Evolutionary conservation across 2,329 filamentous ascomycete species (phyloP), one percentile per base, ranked within the genome.

Genomic region (Penicillium sp.): DNA sequence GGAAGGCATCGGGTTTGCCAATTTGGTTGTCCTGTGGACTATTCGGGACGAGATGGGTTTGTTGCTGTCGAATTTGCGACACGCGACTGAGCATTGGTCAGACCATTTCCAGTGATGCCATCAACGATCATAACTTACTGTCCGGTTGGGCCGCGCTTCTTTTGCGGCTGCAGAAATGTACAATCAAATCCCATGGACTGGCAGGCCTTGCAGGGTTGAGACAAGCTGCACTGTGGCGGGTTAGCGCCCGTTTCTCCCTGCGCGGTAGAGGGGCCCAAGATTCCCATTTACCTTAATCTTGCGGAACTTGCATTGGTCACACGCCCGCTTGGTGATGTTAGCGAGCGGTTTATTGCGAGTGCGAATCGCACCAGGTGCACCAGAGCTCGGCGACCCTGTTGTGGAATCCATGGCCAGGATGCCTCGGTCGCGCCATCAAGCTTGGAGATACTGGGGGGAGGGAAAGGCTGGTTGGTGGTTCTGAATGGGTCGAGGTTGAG

Each of bases 281-380:
- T 35, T 53, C 14, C 9, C 29, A 33, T 42, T 35, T 65, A 67
- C 72, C 72, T 69, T 78, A 66, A 67, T 73, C 62, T 71, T 75
- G 58, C 71, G 69, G 33, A 74, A 65, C 55, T 74, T 76, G 69
- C 76, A 78, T 54, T 76, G 73, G 57, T 78, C 76, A 58, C 76
- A 78, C 1, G 76, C 75, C n/a, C 75, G 61, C 57, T 70, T 71
- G 11, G 69, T 69, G 49, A 70, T 68, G 31, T 60, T 29, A 27
- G 60, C 51, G 24, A 56, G 51, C 19, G 61, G 48, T 55, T 67
- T 70, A 49, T 60, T 67, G 55, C 65, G 65, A 3, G 67, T 60
- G 46, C 68, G 68, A 43, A 69, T 68, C 19, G 67, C 52, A 3
- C 63, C 59, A 10, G 64, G 52, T 24, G 60, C 22, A 49, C 37